Percentiles rank a stretch among this genome's conserved stretches.
phyloP scores from a whole-genome alignment of 1,284 basidiomycete genomes.

The Cutaneotrichosporon mucoides region DNA sequence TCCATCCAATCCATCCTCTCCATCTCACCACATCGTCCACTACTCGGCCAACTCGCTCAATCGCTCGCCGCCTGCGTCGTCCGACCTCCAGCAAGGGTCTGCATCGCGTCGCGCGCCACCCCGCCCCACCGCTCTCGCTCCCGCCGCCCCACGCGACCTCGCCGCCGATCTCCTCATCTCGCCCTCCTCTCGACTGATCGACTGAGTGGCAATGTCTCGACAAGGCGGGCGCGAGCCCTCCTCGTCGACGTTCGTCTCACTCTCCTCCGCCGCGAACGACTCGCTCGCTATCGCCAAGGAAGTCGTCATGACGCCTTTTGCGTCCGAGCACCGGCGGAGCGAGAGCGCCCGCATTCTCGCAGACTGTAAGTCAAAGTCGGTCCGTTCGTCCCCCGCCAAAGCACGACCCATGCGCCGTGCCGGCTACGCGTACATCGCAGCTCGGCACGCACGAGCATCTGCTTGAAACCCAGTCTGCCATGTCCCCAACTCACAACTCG shows the following conservation, averaged over 20 bases:
- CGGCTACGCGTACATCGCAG: not conserved
- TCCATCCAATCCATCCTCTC: too few relatives aligned
- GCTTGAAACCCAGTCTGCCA: too few relatives aligned
- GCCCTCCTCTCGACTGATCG: too few relatives aligned
- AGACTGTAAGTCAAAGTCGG: constrained; percentile 38
- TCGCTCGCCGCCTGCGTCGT: too few relatives aligned
- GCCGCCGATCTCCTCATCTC: too few relatives aligned
- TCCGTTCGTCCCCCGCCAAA: too few relatives aligned
- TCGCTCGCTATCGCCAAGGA: constrained; percentile 45
- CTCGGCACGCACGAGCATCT: not conserved
- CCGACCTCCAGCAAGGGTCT: too few relatives aligned
- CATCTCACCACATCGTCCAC: too few relatives aligned
- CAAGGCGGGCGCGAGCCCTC: not conserved
- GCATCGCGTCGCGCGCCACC: too few relatives aligned
- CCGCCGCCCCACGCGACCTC: not conserved
- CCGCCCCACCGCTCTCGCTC: not conserved
- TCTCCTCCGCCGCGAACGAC: constrained; percentile 26
- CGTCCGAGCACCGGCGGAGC: constrained; percentile 38
- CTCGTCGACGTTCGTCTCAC: constrained; percentile 22
- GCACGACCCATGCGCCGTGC: too few relatives aligned
- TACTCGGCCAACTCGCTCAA: too few relatives aligned
- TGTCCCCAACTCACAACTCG: too few relatives aligned
- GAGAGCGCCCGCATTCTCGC: constrained; percentile 45
- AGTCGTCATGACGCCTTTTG: constrained; percentile 44
- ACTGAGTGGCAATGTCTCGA: not conserved